Conservation (phyloP, 163 green algal genomes). For the Scenedesmus sp. region DNA sequence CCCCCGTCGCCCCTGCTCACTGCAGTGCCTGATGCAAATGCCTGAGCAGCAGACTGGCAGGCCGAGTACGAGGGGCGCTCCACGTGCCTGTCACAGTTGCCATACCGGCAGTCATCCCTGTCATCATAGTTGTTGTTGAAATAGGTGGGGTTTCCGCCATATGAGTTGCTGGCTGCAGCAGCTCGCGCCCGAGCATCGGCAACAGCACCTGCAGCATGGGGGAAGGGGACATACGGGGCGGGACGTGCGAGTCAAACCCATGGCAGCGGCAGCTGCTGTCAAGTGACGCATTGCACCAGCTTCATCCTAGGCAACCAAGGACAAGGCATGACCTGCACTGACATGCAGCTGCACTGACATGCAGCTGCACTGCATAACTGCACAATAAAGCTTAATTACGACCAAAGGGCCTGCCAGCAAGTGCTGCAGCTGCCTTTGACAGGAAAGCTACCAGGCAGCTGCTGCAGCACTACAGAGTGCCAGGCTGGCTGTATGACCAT, state of each 20-base stretch:
- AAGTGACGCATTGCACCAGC: neutral
- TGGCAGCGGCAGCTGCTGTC: neutral
- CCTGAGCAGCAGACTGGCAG: conserved; percentile 10
- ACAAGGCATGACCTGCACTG: too few species aligned
- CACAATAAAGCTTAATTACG: too few species aligned
- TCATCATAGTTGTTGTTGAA: neutral
- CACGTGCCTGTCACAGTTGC: neutral
- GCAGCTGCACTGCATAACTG: too few species aligned
- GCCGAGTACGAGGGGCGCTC: neutral
- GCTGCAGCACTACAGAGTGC: too few species aligned
- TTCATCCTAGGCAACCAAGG: neutral
- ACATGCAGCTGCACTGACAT: too few species aligned
- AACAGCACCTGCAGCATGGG: neutral
- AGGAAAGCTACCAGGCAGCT: too few species aligned
- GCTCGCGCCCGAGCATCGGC: neutral
- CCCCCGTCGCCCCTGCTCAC: neutral
- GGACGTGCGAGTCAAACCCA: neutral
- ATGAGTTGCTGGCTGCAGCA: neutral
- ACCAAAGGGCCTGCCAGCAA: too few species aligned
- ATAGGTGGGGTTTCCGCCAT: too few species aligned
- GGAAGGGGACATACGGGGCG: neutral
- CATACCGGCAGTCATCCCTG: neutral
- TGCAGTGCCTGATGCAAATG: neutral
- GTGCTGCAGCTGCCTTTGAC: too few species aligned
- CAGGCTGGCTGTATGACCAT: too few species aligned